A percentile compares a stretch with the other conserved stretches of the same genome.
These are phyloP conservation scores for Adansonia madagascariensis DNA, from an alignment of 441 rosid genomes.

Conservation along the genomic window DNA sequence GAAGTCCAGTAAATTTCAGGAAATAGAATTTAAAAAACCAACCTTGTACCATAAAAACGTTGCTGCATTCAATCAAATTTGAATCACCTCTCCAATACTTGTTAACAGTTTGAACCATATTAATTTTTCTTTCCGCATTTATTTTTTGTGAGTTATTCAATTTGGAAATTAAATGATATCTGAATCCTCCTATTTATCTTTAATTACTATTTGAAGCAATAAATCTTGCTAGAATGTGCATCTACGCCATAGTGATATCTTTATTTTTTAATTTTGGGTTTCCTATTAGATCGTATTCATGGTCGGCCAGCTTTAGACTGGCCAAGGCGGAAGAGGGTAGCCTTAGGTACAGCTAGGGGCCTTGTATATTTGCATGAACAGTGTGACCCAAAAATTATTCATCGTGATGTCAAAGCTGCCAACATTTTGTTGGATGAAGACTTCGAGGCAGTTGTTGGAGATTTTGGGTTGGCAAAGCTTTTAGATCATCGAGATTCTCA, in stretches of 20 bases:
- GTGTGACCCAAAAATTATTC: slow-evolving; percentile 91
- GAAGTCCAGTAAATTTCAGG: neutral
- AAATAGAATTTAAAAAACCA: neutral
- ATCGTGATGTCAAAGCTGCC: slow-evolving; percentile 95
- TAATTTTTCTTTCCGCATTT: neutral
- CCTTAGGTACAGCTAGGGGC: slow-evolving; percentile 89
- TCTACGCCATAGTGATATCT: neutral
- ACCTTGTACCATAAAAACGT: neutral
- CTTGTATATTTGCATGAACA: slow-evolving; percentile 89
- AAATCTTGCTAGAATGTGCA: slow-evolving; percentile 17
- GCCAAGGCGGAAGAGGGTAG: slow-evolving; percentile 78
- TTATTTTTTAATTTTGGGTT: neutral
- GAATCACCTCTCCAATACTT: neutral
- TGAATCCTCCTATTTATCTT: neutral
- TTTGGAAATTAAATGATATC: neutral
- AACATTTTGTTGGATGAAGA: slow-evolving; percentile 88
- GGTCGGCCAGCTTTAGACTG: slow-evolving; percentile 82
- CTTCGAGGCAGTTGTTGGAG: slow-evolving; percentile 95
- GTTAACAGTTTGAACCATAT: neutral
- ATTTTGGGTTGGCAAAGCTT: slow-evolving; percentile 95
- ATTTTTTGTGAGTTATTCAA: neutral
- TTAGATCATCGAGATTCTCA: slow-evolving; percentile 90
- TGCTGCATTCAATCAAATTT: no score
- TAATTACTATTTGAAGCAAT: neutral
- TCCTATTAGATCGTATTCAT: slow-evolving; percentile 55